phyloP scores from a whole-genome alignment of 2,329 filamentous ascomycete genomes.

The Thermoascus crustaceus region DNA sequence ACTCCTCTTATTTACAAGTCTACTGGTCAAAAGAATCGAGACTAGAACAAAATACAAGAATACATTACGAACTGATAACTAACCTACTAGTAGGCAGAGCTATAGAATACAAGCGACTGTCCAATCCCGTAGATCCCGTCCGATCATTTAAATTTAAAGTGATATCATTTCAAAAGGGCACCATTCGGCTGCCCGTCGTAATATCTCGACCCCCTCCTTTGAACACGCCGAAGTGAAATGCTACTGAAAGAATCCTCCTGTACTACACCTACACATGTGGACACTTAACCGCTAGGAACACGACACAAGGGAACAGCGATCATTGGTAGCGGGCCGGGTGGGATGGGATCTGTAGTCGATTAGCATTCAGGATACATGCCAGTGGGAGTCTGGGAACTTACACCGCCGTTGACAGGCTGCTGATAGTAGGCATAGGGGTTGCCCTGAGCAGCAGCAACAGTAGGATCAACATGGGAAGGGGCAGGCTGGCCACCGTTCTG shows the following conservation, averaged over 20 bases:
- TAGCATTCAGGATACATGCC: not conserved
- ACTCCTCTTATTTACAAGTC: no score
- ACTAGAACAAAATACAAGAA: not conserved
- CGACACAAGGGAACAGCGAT: not conserved
- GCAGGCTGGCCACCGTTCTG: constrained; percentile 14
- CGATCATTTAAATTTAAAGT: not conserved
- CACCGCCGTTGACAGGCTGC: constrained; percentile 6
- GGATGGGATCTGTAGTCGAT: not conserved
- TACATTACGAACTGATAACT: not conserved
- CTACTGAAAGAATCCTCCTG: not conserved
- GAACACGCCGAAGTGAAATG: not conserved
- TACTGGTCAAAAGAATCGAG: no score
- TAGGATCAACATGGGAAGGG: constrained; percentile 7
- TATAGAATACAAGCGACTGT: constrained; percentile 1
- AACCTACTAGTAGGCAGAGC: not conserved
- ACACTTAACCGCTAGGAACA: not conserved
- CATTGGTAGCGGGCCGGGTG: not conserved
- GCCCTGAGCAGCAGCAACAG: constrained; percentile 5
- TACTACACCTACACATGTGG: not conserved
- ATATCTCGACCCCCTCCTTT: not conserved
- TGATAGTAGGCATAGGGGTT: constrained; percentile 11
- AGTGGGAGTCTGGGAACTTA: constrained; percentile 1
- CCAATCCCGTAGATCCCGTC: constrained; percentile 1
- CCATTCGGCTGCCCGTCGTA: not conserved
- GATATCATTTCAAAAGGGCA: not conserved